Evolutionary conservation across 352 stramenopile species (phyloP).

Genomic region (Pythium aristosporum): DNA sequence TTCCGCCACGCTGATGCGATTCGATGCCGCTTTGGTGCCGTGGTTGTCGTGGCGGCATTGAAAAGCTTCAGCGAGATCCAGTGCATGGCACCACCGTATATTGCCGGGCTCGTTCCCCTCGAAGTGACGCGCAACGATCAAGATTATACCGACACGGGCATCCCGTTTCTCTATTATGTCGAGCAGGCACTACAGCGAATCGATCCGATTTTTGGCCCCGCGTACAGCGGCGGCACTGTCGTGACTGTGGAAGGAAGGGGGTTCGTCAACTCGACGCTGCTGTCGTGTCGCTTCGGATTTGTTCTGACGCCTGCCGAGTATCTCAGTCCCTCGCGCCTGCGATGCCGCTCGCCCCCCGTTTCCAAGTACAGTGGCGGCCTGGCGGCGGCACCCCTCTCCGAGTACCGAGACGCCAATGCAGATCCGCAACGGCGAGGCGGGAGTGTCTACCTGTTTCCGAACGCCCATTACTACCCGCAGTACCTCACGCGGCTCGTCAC

Average conservation of each 20-base stretch:
- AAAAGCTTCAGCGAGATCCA: slow-evolving; percentile 63
- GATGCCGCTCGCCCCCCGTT: slow-evolving; percentile 80
- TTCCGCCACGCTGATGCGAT: slow-evolving; percentile 77
- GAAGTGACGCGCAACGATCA: slow-evolving; percentile 92
- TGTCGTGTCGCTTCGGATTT: slow-evolving; percentile 89
- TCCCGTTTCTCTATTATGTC: slow-evolving; percentile 85
- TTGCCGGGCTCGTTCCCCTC: slow-evolving; percentile 69
- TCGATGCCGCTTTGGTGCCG: slow-evolving; percentile 83
- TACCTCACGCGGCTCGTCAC: slow-evolving; percentile 86
- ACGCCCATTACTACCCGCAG: slow-evolving; percentile 85
- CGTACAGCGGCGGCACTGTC: slow-evolving; percentile 69
- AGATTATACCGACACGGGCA: slow-evolving; percentile 76
- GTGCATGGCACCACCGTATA: slow-evolving; percentile 76
- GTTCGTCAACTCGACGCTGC: slow-evolving; percentile 87
- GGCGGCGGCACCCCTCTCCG: slow-evolving; percentile 54
- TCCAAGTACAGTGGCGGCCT: slow-evolving; percentile 54
- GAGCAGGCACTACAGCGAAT: slow-evolving; percentile 75
- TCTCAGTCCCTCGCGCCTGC: slow-evolving; percentile 72
- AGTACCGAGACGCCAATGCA: slow-evolving; percentile 60
- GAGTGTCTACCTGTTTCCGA: slow-evolving; percentile 78
- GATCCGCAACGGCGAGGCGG: slow-evolving; percentile 53
- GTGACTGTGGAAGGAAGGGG: slow-evolving; percentile 82
- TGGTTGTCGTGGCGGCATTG: slow-evolving; percentile 68
- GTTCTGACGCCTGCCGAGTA: slow-evolving; percentile 82
- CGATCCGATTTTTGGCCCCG: slow-evolving; percentile 87